Evolutionary conservation across 257 asterid species (phyloP), one percentile per base, ranked within the genome.

Genomic region (Scutellaria baicalensis): DNA sequence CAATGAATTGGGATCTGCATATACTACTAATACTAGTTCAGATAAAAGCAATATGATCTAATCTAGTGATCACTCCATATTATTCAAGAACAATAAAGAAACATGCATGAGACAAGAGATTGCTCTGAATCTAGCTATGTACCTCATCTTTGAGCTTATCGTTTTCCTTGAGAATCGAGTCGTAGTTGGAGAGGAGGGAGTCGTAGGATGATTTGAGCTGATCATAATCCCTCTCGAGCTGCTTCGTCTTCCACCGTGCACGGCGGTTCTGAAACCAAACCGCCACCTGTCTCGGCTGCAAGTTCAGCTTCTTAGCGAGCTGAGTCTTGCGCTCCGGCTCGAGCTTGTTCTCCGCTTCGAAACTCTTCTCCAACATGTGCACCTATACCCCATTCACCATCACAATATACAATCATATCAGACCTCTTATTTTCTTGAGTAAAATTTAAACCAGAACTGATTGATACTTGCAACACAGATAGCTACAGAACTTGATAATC

Each of bases 211-310:
- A 85, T 68, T 91, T 91, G 33, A 93, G 94, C 70, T 87, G 89
- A 81, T 89, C 96, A 42, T 84, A 93, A 55, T 93, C 99, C 79
- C 88, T 87, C 81, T 93, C 99, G 0, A 93, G 91, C 85, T 89
- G 96, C 75, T 91, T 93, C 44, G 96, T 89, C 90, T 93, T 93
- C 96, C 97, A 93, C 79, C 99, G 82, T 4, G 99, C 99, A 10
- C 99, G 99, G 81, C 99, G 99, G 90, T 93, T 93, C 77, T 93
- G 99, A 84, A 93, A 93, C 99, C 99, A 93, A 57, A 93, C 95
- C 18, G 99, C 99, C 86, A 93, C 99, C 91, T 93, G 99, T 64
- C 99, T 69, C 21, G 97, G 97, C 95, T 87, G 97, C 80, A 93
- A 67, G 18, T 93, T 95, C 49, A 93, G 90, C 87, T 85, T 84